These are phyloP conservation scores for Quercus bicolor DNA, from an alignment of 306 rosid species.

Conservation along the genomic window DNA sequence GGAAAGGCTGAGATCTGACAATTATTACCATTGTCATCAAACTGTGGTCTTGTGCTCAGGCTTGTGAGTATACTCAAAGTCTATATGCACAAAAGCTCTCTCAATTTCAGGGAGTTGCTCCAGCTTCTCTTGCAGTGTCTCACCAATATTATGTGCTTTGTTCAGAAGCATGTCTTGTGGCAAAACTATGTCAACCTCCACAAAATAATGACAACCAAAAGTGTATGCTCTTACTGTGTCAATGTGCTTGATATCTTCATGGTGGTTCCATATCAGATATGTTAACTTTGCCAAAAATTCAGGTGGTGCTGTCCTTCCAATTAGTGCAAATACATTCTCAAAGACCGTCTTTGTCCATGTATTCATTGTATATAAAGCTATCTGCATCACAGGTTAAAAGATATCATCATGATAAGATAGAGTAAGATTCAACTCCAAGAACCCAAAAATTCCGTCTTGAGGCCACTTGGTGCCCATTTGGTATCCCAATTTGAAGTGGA, in stretches of 20 bases:
- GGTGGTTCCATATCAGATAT: slow-evolving; percentile 82
- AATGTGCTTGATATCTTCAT: slow-evolving; percentile 62
- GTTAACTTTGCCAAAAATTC: slow-evolving; percentile 80
- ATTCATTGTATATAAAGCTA: slow-evolving; percentile 72
- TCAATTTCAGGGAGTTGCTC: slow-evolving; percentile 69
- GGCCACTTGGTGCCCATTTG: too few relatives aligned
- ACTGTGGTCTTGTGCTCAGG: slow-evolving; percentile 61
- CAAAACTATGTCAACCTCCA: slow-evolving; percentile 75
- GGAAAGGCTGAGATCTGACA: too few relatives aligned
- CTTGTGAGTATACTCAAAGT: slow-evolving; percentile 64
- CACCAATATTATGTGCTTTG: slow-evolving; percentile 81
- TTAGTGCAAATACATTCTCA: slow-evolving; percentile 86
- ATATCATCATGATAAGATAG: too few relatives aligned
- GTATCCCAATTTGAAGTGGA: too few relatives aligned
- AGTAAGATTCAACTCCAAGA: too few relatives aligned
- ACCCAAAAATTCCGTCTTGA: too few relatives aligned
- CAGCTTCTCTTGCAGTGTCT: slow-evolving; percentile 80
- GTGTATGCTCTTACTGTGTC: slow-evolving; percentile 76
- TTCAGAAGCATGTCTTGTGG: slow-evolving; percentile 55
- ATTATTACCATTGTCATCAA: not conserved
- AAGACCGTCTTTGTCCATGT: slow-evolving; percentile 83
- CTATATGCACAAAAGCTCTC: slow-evolving; percentile 89
- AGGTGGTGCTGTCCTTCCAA: slow-evolving; percentile 73
- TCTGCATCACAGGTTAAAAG: slow-evolving; percentile 31
- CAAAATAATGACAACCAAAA: slow-evolving; percentile 72